phyloP scores from a whole-genome alignment of 164 flowering plant species.

The Aristolochia fimbriata region DNA sequence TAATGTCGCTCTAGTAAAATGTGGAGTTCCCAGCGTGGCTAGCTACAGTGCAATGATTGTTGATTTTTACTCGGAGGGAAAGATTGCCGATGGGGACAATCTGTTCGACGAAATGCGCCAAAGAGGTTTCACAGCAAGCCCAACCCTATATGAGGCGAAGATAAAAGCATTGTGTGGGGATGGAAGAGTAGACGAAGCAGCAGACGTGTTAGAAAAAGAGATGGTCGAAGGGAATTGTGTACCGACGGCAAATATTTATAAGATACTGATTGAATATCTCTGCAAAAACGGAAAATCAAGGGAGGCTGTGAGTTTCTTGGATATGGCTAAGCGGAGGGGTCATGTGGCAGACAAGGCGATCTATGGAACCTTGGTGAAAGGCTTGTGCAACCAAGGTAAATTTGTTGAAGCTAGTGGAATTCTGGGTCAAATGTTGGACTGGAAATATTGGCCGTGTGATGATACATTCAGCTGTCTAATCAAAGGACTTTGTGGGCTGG shows the following conservation, averaged over 20 bases:
- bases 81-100: constrained; percentile 30
- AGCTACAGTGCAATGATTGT: constrained; percentile 48
- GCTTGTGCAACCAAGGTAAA: constrained; percentile 43
- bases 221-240: constrained; percentile 36
- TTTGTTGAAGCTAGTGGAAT: constrained; percentile 48
- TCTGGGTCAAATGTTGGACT: constrained; percentile 51
- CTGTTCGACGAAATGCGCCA: constrained; percentile 44
- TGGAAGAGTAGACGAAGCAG: constrained; percentile 36
- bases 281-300: constrained; percentile 37
- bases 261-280: constrained; percentile 38
- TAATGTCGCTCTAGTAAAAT: constrained; percentile 43
- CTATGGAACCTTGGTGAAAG: constrained; percentile 36
- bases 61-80: constrained; percentile 50
- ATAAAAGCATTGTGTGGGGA: constrained; percentile 33
- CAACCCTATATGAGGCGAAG: constrained; percentile 45
- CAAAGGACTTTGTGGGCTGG: constrained; percentile 49
- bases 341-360: constrained; percentile 45
- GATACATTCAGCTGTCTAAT: constrained; percentile 30
- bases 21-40: constrained; percentile 39
- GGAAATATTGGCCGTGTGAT: constrained; percentile 29
- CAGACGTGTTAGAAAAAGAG: constrained; percentile 40
- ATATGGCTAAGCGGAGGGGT: constrained; percentile 54
- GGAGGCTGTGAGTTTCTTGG: constrained; percentile 34
- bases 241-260: constrained; percentile 40
- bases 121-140: constrained; percentile 37